Conservation (phyloP, 176 grass and related monocot species). For the Rhynchospora tenuis region DNA sequence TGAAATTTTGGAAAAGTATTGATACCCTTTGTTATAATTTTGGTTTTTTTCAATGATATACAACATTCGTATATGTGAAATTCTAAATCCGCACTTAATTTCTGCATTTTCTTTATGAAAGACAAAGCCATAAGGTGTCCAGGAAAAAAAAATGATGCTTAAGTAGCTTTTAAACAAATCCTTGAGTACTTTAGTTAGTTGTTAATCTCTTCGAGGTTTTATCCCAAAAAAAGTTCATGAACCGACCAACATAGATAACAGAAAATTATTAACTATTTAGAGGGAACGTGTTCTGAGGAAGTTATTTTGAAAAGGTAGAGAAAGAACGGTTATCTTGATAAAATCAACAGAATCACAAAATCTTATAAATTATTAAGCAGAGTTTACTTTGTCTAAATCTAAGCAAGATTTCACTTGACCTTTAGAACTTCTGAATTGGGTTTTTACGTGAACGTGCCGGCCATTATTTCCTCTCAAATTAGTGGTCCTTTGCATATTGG, state of each 20-base stretch:
- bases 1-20: no score
- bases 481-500: neutral
- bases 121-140: no score
- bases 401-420: constrained; percentile 16
- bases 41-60: no score
- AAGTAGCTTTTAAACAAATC: neutral
- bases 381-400: constrained; percentile 19
- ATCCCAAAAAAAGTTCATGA: neutral
- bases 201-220: neutral
- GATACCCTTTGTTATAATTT: no score
- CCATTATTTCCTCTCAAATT: neutral
- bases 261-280: neutral
- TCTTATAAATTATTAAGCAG: constrained; percentile 8
- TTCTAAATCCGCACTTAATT: no score
- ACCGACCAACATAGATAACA: neutral
- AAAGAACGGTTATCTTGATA: constrained; percentile 1
- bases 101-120: no score
- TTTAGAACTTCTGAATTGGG: neutral
- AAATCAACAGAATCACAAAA: constrained; percentile 11
- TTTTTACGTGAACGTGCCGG: neutral
- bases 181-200: neutral
- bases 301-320: constrained; percentile 1
- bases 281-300: neutral
- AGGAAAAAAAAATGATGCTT: no score
- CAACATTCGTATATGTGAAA: no score